A percentile compares a stretch with the other conserved stretches of the same genome.
Conservation (phyloP, 768 basidiomycete genomes). For the Gyrodon lividus region DNA sequence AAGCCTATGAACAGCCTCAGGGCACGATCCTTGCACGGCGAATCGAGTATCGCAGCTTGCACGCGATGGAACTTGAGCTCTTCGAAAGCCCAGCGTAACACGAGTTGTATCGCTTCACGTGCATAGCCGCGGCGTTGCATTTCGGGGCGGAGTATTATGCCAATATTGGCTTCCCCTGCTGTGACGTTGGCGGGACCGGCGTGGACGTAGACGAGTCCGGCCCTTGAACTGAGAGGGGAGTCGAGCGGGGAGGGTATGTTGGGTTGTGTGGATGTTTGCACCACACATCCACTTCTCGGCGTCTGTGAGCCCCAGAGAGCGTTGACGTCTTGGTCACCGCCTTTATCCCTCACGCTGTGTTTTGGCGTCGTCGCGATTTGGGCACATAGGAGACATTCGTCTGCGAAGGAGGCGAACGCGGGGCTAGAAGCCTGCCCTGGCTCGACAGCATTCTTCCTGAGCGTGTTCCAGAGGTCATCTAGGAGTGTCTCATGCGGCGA, state of each 20-base stretch:
- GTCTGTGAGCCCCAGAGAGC: neutral
- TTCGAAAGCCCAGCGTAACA: slow-evolving; percentile 46
- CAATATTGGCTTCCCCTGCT: slow-evolving; percentile 52
- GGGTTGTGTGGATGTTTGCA: neutral
- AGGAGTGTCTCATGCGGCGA: neutral
- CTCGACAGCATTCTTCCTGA: slow-evolving; percentile 27
- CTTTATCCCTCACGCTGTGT: no score
- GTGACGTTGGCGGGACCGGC: slow-evolving; percentile 14
- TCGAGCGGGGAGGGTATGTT: rapidly evolving
- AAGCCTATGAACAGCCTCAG: slow-evolving; percentile 46
- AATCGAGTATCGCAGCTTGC: slow-evolving; percentile 44
- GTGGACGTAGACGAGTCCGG: slow-evolving; percentile 31
- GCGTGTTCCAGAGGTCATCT: slow-evolving; percentile 20
- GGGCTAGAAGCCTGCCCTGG: slow-evolving; percentile 25
- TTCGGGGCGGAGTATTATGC: slow-evolving; percentile 44
- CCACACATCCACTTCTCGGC: neutral
- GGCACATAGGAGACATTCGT: slow-evolving; percentile 32
- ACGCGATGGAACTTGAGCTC: slow-evolving; percentile 35
- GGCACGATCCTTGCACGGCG: slow-evolving; percentile 41
- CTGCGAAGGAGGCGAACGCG: slow-evolving; percentile 22
- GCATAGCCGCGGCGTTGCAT: slow-evolving; percentile 45
- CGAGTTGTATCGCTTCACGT: slow-evolving; percentile 43
- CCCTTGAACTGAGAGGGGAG: neutral
- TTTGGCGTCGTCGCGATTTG: slow-evolving; percentile 9
- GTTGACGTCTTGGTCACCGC: neutral